These are phyloP conservation scores for Chloranthus sessilifolius DNA, from an alignment of 164 flowering plant species.

Conservation along the genomic window DNA sequence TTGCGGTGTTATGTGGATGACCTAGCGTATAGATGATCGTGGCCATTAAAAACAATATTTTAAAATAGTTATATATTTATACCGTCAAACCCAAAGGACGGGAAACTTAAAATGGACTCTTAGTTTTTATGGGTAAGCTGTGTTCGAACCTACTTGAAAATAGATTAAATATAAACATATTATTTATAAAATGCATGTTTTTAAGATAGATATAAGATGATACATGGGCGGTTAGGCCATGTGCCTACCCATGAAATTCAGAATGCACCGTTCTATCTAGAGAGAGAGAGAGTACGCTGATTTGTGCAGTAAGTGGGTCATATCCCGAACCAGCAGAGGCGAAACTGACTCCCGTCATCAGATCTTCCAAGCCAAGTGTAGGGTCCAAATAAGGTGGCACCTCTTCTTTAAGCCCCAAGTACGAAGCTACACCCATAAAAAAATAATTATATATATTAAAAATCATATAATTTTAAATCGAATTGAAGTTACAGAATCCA, in stretches of 20 bases:
- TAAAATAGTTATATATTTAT: no score
- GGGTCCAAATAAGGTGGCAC: slow-evolving; percentile 73
- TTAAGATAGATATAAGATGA: background rate
- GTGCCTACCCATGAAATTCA: no score
- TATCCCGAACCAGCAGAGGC: slow-evolving; percentile 79
- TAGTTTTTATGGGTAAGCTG: background rate
- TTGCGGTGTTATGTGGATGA: no score
- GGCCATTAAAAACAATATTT: no score
- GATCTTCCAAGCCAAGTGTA: slow-evolving; percentile 39
- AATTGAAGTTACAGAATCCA: background rate
- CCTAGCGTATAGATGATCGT: no score
- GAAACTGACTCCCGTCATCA: slow-evolving; percentile 69
- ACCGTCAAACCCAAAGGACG: background rate
- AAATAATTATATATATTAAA: background rate
- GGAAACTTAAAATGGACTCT: background rate
- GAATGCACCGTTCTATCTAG: no score
- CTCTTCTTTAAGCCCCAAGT: slow-evolving; percentile 49
- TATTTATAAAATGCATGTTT: background rate
- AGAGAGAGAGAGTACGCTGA: slow-evolving; percentile 17
- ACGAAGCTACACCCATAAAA: slow-evolving; percentile 33
- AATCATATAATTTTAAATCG: background rate
- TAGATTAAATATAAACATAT: background rate
- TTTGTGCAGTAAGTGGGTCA: slow-evolving; percentile 33
- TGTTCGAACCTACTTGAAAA: background rate
- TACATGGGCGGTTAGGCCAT: no score